phyloP scores from a whole-genome alignment of 192 early-diverging fungal species.

The Backusella liffmaniae region DNA sequence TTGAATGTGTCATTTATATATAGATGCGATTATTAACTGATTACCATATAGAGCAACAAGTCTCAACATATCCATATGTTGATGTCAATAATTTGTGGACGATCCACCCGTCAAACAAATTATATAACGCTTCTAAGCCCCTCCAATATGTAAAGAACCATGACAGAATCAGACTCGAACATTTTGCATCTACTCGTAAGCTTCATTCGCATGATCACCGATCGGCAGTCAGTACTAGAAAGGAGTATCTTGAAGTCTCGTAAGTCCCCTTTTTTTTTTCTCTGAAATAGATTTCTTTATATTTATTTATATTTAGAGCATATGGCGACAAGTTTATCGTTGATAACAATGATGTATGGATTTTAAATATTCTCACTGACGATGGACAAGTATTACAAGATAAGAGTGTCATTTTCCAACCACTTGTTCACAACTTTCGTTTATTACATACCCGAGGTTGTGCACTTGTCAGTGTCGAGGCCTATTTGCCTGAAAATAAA shows the following conservation, averaged over 20 bases:
- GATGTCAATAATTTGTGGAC: constrained; percentile 89
- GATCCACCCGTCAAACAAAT: constrained; percentile 20
- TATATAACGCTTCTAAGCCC: constrained; percentile 14
- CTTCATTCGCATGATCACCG: constrained; percentile 72
- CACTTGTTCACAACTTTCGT: constrained; percentile 66
- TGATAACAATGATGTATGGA: constrained; percentile 92
- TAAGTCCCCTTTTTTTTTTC: constrained; percentile 20
- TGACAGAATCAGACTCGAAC: constrained; percentile 75
- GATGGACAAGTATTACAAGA: constrained; percentile 39
- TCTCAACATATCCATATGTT: constrained; percentile 75
- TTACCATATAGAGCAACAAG: constrained; percentile 61
- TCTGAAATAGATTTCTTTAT: not conserved
- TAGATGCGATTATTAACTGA: no score
- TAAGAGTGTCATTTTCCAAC: constrained; percentile 47
- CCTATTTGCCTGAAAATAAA: constrained; percentile 82
- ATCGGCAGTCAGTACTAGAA: constrained; percentile 60
- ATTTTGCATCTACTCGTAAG: constrained; percentile 53
- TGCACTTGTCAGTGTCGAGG: constrained; percentile 75
- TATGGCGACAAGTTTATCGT: constrained; percentile 70
- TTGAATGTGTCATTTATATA: not conserved
- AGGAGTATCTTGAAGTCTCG: constrained; percentile 68
- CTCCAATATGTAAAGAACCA: constrained; percentile 65
- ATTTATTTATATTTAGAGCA: constrained; percentile 29
- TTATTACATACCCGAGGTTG: constrained; percentile 76
- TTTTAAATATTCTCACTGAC: constrained; percentile 65